Evolutionary conservation across 495 filamentous ascomycete species (phyloP), one percentile per base, ranked within the genome.

Genomic region (Daldinia grandis): DNA sequence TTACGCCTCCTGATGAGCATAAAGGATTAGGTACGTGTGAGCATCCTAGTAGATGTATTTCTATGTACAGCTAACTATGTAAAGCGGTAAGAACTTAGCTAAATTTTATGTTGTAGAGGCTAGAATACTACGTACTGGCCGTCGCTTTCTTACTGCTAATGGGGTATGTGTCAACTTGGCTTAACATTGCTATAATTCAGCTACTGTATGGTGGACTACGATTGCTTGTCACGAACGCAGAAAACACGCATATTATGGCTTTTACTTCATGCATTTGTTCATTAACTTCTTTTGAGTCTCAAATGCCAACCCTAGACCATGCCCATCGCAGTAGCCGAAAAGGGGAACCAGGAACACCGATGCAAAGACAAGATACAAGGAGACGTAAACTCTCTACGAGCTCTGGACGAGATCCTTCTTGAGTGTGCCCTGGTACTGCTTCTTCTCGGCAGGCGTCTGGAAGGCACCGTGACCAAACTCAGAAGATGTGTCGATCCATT

Each of bases 381-480:
- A 82, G 78, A 78, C 51, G 68, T 76, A 66, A 77, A 76, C 70
- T 37, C 53, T 76, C 86, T 91, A 95, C 78, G 89, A 86, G 85
- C 87, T 83, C 79, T 88, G 79, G 75, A 82, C 84, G 71, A 98
- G 85, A 78, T 98, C 94, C 92, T 98, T 98, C 93, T 99, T 99
- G 90, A 99, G 91, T 51, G 93, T 96, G 84, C 96, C 96, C 84
- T 97, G 76, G 87, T 90, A 93, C 77, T 89, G 84, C 83, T 90
- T 90, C 93, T 99, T 99, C 91, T 99, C 96, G 79, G 91, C 91
- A 78, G 90, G 84, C 58, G 94, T 98, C 87, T 99, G 96, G 92
- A 97, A 99, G 80, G 92, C 95, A 89, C 96, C 96, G 87, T 99
- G 96, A 83, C 96, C 96, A 87, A 98, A 99, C 89, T 99, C 97